These are phyloP conservation scores for Aspergillus pseudoterreus DNA, from an alignment of 2,329 filamentous ascomycete genomes.

Conservation along the genomic window DNA sequence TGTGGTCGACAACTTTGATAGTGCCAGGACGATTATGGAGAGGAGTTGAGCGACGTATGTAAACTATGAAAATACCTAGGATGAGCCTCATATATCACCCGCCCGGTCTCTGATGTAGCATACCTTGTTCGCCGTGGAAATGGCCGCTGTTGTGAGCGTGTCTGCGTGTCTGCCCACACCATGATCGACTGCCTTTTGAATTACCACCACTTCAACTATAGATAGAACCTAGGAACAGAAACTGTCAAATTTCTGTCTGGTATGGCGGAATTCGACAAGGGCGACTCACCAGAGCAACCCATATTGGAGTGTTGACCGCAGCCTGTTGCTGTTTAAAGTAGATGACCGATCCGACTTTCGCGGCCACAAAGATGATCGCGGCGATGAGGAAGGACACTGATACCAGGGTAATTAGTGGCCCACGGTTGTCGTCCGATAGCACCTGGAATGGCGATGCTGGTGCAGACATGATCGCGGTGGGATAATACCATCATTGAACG, in stretches of 20 bases:
- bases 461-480: slow-evolving; percentile 6
- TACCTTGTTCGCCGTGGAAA: slow-evolving; percentile 10
- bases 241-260: background rate
- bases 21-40: slow-evolving; percentile 5
- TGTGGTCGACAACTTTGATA: slow-evolving; percentile 14
- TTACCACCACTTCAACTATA: slow-evolving; percentile 6
- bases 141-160: background rate
- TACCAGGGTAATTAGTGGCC: slow-evolving; percentile 9
- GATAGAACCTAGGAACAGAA: background rate
- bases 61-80: background rate
- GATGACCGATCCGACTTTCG: slow-evolving; percentile 11
- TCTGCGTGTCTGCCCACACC: slow-evolving; percentile 9
- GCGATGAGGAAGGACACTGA: slow-evolving; percentile 11
- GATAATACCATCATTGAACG: background rate
- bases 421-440: slow-evolving; percentile 10
- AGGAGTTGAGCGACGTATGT: slow-evolving; percentile 10
- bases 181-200: slow-evolving; percentile 12
- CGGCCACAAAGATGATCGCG: slow-evolving; percentile 11
- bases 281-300: slow-evolving; percentile 10
- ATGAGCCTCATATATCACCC: background rate
- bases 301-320: slow-evolving; percentile 11
- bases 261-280: too few species aligned
- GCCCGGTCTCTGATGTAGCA: background rate
- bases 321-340: slow-evolving; percentile 15
- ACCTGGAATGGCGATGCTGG: slow-evolving; percentile 4